Conservation (phyloP, 768 basidiomycete genomes). For the Dendrothele bispora region DNA sequence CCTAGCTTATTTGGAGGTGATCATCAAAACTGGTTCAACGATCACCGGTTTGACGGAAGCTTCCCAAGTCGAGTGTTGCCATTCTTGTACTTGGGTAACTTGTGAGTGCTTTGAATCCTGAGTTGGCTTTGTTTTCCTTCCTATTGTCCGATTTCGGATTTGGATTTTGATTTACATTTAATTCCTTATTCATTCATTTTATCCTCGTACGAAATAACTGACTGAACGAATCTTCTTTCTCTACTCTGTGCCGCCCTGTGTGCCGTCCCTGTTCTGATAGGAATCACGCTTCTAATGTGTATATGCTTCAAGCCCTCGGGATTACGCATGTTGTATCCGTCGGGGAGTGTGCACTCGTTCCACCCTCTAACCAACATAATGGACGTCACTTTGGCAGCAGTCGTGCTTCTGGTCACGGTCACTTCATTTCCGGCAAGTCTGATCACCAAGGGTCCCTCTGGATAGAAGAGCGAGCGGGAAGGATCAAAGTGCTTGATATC, state of each 20-base stretch:
- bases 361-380: conserved; percentile 47
- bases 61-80: conserved; percentile 93
- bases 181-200: too few species aligned
- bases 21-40: conserved; percentile 94
- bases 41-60: conserved; percentile 89
- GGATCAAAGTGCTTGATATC: conserved; percentile 90
- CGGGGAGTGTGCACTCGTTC: conserved; percentile 89
- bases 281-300: conserved; percentile 91
- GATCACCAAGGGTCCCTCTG: conserved; percentile 73
- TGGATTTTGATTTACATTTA: too few species aligned
- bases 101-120: conserved; percentile 57
- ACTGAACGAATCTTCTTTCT: too few species aligned
- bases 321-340: conserved; percentile 98
- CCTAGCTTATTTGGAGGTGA: conserved; percentile 61
- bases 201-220: too few species aligned
- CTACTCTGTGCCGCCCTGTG: too few species aligned
- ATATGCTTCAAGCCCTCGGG: conserved; percentile 93
- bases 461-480: conserved; percentile 84
- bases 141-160: conserved; percentile 12
- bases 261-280: too few species aligned
- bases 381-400: not conserved
- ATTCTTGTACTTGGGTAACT: conserved; percentile 91
- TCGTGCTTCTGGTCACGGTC: conserved; percentile 19
- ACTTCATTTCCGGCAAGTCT: conserved; percentile 44
- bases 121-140: not conserved